phyloP scores from a whole-genome alignment of 2,329 filamentous ascomycete species.

The Penicillium janthinellum region DNA sequence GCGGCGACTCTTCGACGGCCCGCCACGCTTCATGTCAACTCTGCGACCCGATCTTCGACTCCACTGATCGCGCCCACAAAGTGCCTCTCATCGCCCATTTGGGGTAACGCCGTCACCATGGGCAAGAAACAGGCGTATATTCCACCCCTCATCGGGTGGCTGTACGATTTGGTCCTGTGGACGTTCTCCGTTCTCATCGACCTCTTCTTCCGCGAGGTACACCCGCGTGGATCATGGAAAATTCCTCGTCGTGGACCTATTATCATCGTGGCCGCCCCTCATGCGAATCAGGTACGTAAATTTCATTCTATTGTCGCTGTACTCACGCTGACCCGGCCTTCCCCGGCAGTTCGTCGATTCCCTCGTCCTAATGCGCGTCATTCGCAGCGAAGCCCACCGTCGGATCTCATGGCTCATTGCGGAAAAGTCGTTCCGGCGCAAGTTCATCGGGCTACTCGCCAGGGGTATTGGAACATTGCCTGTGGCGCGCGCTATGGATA shows the following conservation, averaged over 20 bases:
- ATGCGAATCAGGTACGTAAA: slow-evolving; percentile 81
- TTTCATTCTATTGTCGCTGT: neutral
- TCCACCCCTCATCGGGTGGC: slow-evolving; percentile 51
- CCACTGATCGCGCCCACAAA: slow-evolving; percentile 6
- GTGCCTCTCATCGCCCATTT: neutral
- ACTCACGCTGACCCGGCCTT: slow-evolving; percentile 12
- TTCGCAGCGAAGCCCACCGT: slow-evolving; percentile 82
- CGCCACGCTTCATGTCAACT: slow-evolving; percentile 21
- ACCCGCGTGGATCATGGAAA: slow-evolving; percentile 92
- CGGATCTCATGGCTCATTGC: slow-evolving; percentile 92
- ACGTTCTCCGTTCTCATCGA: slow-evolving; percentile 72
- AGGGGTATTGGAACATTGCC: slow-evolving; percentile 84
- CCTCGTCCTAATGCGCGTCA: slow-evolving; percentile 85
- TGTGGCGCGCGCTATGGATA: slow-evolving; percentile 89
- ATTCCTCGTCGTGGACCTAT: slow-evolving; percentile 85
- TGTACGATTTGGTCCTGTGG: slow-evolving; percentile 55
- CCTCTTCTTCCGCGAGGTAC: slow-evolving; percentile 97
- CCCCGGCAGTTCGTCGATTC: slow-evolving; percentile 82
- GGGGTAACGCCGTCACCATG: slow-evolving; percentile 28
- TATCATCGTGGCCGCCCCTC: slow-evolving; percentile 93
- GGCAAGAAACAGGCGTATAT: slow-evolving; percentile 41
- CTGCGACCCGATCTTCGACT: slow-evolving; percentile 4
- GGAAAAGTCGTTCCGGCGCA: slow-evolving; percentile 88
- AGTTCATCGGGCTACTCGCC: slow-evolving; percentile 85
- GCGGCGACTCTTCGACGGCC: slow-evolving; percentile 9